Conservation (phyloP, 129 eudicot genomes). For the Artemisia tridentata region DNA sequence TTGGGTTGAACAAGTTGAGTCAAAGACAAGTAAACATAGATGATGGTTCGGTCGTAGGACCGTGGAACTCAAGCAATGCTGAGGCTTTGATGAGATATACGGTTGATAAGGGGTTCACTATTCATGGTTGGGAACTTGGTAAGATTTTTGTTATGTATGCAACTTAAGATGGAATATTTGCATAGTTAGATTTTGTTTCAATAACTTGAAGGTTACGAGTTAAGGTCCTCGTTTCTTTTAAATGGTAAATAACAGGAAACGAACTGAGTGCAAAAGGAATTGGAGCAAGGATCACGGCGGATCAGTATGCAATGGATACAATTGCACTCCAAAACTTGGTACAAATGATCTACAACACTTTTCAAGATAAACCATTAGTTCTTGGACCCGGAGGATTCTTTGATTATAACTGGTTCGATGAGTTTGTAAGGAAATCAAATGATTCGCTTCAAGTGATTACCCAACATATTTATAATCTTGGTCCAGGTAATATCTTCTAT, state of each 20-base stretch:
- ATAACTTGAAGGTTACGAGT: background rate
- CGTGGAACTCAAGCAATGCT: constrained; percentile 73
- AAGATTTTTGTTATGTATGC: constrained; percentile 5
- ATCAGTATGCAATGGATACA: constrained; percentile 60
- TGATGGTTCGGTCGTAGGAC: constrained; percentile 46
- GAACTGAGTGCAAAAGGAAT: constrained; percentile 70
- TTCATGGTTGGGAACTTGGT: constrained; percentile 94
- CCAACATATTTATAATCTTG: constrained; percentile 82
- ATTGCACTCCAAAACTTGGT: constrained; percentile 46
- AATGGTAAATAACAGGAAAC: constrained; percentile 48
- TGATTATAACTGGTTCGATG: constrained; percentile 55
- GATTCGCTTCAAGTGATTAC: constrained; percentile 67
- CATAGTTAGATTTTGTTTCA: background rate
- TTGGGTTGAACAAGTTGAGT: constrained; percentile 65
- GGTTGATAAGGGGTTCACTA: constrained; percentile 43
- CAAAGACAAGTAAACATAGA: constrained; percentile 38
- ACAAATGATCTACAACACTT: constrained; percentile 45
- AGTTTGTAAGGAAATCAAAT: constrained; percentile 41
- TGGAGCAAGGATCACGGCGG: constrained; percentile 58
- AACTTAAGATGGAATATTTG: background rate
- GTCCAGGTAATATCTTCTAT: constrained; percentile 57
- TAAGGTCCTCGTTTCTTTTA: background rate
- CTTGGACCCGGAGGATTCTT: constrained; percentile 94
- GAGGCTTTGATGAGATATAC: constrained; percentile 56
- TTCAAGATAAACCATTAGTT: constrained; percentile 51